A percentile compares a stretch with the other conserved stretches of the same genome.
Conservation (phyloP, 2,329 filamentous ascomycete species). For the Aspergillus unguis region DNA sequence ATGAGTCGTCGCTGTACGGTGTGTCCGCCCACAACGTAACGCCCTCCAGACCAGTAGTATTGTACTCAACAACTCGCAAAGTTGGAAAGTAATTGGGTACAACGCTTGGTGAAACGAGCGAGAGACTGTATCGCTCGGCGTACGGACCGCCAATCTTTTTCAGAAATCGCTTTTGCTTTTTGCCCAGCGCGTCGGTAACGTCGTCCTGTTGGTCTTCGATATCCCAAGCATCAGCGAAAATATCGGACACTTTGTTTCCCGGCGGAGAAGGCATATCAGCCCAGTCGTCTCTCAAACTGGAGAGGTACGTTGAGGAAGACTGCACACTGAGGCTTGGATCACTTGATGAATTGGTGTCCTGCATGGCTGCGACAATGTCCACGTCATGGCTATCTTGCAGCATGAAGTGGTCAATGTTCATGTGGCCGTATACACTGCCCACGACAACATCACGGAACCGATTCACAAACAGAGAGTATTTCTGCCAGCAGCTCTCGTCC, state of each 20-base stretch:
- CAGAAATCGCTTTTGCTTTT: constrained; percentile 52
- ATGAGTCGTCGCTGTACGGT: background rate
- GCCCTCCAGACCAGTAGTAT: constrained; percentile 72
- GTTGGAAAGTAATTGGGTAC: constrained; percentile 92
- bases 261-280: constrained; percentile 64
- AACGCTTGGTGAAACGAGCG: constrained; percentile 78
- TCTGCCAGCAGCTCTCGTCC: constrained; percentile 98
- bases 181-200: constrained; percentile 37
- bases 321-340: constrained; percentile 43
- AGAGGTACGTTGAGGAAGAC: constrained; percentile 75
- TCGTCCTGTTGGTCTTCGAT: constrained; percentile 13
- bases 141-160: constrained; percentile 73
- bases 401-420: constrained; percentile 98
- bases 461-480: constrained; percentile 84
- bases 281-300: constrained; percentile 75
- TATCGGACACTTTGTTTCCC: constrained; percentile 14
- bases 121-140: constrained; percentile 79
- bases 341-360: background rate
- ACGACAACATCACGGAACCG: constrained; percentile 90
- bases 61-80: constrained; percentile 89
- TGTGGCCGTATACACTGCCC: constrained; percentile 79
- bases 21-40: constrained; percentile 34
- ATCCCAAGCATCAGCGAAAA: constrained; percentile 7
- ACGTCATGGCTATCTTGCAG: constrained; percentile 81
- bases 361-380: constrained; percentile 51